Evolutionary conservation across 805 yeast genomes (phyloP).

Genomic region (Candida wancherniae): DNA sequence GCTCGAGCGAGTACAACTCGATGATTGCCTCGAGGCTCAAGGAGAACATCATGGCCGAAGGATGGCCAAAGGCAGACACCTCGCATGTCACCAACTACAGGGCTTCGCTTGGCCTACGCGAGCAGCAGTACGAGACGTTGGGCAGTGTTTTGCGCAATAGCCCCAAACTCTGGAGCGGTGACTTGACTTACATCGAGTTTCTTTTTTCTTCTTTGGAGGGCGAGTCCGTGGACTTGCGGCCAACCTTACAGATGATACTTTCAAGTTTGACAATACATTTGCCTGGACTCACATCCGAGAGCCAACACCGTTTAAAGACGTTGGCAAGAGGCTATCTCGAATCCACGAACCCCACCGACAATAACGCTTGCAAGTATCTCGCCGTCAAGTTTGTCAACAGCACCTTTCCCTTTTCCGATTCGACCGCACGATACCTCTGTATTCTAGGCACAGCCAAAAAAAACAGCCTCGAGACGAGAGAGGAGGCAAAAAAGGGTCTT

Average conservation of each 20-base stretch:
- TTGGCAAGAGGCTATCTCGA: constrained; percentile 29
- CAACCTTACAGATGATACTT: constrained; percentile 68
- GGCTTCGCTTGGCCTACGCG: constrained; percentile 42
- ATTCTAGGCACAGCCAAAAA: constrained; percentile 54
- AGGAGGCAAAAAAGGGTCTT: constrained; percentile 75
- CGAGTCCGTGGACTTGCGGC: constrained; percentile 58
- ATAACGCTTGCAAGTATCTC: constrained; percentile 49
- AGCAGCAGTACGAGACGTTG: constrained; percentile 70
- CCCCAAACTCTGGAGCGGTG: constrained; percentile 36
- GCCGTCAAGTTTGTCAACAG: constrained; percentile 62
- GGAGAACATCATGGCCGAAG: constrained; percentile 48
- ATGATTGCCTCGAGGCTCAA: constrained; percentile 51
- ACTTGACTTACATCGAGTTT: constrained; percentile 55
- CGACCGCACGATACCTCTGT: constrained; percentile 63
- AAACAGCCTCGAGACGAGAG: constrained; percentile 68
- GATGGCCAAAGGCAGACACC: constrained; percentile 51
- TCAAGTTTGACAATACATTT: constrained; percentile 53
- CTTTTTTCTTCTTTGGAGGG: constrained; percentile 64
- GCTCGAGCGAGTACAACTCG: constrained; percentile 22
- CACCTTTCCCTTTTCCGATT: constrained; percentile 61
- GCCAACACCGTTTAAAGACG: constrained; percentile 42
- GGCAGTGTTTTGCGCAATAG: constrained; percentile 57
- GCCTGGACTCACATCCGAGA: constrained; percentile 29
- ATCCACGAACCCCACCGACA: constrained; percentile 1
- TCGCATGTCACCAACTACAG: constrained; percentile 34